phyloP scores from a whole-genome alignment of 495 filamentous ascomycete species.

The Xeromyces bisporus region DNA sequence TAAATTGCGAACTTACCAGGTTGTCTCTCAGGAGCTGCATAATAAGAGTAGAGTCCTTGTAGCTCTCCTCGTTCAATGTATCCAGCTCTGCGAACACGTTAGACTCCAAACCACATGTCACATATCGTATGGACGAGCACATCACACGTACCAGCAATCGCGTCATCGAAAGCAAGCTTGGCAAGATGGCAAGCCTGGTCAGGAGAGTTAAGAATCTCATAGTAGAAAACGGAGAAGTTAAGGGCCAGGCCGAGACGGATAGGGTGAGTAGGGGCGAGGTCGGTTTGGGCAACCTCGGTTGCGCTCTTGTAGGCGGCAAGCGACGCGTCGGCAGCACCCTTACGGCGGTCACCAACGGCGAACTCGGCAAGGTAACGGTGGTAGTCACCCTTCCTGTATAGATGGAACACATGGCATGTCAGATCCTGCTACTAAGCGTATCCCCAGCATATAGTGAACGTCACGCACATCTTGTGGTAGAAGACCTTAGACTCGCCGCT shows the following conservation, averaged over 20 bases:
- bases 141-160: conserved; percentile 71
- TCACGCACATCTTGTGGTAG: conserved; percentile 96
- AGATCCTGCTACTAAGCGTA: neutral
- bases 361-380: conserved; percentile 99
- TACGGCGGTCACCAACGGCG: conserved; percentile 92
- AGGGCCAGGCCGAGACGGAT: conserved; percentile 96
- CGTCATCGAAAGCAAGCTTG: conserved; percentile 98
- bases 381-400: conserved; percentile 93
- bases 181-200: conserved; percentile 98
- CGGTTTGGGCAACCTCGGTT: conserved; percentile 94
- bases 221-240: conserved; percentile 99
- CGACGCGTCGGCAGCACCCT: conserved; percentile 87
- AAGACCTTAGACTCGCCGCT: conserved; percentile 98
- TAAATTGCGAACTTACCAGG: conserved; percentile 45
- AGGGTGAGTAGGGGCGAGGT: conserved; percentile 94
- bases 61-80: conserved; percentile 97
- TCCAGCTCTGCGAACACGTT: conserved; percentile 59
- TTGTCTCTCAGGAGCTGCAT: conserved; percentile 99
- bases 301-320: conserved; percentile 97
- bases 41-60: conserved; percentile 99
- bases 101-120: conserved; percentile 8
- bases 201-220: conserved; percentile 97
- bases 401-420: conserved; percentile 2
- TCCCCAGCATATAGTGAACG: neutral
- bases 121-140: conserved; percentile 1